Percentiles rank a stretch among this genome's conserved stretches.
These are phyloP conservation scores for Boletus huronensis DNA, from an alignment of 768 basidiomycete genomes.

Conservation along the genomic window DNA sequence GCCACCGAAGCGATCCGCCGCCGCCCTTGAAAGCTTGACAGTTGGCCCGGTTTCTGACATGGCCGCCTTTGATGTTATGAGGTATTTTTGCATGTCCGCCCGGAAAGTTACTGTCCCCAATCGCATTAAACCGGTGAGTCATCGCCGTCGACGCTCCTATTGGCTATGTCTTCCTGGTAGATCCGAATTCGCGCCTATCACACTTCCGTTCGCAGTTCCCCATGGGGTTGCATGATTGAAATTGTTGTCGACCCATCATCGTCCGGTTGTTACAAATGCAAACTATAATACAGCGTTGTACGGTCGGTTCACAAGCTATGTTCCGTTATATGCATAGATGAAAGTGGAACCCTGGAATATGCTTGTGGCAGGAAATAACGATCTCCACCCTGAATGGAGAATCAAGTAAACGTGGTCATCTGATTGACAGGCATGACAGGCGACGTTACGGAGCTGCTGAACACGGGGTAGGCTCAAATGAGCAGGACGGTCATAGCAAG, in stretches of 20 bases:
- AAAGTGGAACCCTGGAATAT: neutral
- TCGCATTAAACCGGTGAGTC: neutral
- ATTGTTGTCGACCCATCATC: neutral
- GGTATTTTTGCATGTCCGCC: neutral
- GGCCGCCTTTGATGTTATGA: neutral
- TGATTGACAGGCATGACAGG: neutral
- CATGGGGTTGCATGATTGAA: neutral
- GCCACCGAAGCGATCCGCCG: neutral
- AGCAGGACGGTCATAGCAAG: constrained; percentile 18
- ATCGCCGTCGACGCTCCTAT: neutral
- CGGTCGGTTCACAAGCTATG: neutral
- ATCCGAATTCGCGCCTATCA: neutral
- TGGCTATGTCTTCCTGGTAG: neutral
- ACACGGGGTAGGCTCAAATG: neutral
- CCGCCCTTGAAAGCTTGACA: too few relatives aligned
- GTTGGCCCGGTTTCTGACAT: too few relatives aligned
- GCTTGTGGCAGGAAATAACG: neutral
- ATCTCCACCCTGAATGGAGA: neutral
- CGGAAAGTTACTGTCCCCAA: too few relatives aligned
- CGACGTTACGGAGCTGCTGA: too few relatives aligned
- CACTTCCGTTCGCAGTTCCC: neutral
- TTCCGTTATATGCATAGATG: neutral
- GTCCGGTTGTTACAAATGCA: too few relatives aligned
- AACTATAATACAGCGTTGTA: too few relatives aligned
- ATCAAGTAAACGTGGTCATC: neutral